Evolutionary conservation across 768 basidiomycete species (phyloP).

Genomic region (Lactifluus subvellereus): DNA sequence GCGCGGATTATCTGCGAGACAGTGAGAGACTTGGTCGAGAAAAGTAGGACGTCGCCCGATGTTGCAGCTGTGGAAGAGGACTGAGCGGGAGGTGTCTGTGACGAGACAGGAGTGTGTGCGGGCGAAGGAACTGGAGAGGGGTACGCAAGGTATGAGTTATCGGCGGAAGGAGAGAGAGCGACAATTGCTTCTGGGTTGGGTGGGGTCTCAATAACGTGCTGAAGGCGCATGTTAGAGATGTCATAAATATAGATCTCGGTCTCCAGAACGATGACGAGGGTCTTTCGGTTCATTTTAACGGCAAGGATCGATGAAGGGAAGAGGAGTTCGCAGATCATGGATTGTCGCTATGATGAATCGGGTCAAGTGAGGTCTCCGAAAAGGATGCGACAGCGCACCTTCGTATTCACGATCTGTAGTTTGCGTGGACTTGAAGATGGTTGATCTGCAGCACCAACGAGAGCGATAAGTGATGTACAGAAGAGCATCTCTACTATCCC

Average conservation of each 20-base stretch:
- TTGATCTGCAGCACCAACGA: conserved; percentile 94
- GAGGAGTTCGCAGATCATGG: conserved; percentile 96
- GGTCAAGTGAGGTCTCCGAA: background rate
- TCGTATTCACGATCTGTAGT: conserved; percentile 97
- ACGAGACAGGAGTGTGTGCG: conserved; percentile 40
- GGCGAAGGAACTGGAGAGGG: conserved; percentile 91
- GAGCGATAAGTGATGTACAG: conserved; percentile 94
- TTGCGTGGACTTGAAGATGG: conserved; percentile 87
- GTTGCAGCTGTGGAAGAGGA: conserved; percentile 33
- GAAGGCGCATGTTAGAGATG: conserved; percentile 94
- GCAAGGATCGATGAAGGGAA: conserved; percentile 95
- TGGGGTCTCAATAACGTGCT: conserved; percentile 96
- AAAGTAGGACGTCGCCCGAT: conserved; percentile 87
- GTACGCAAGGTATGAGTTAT: conserved; percentile 92
- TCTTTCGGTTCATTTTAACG: conserved; percentile 97
- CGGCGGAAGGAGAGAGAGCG: conserved; percentile 89
- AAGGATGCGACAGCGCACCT: conserved; percentile 48
- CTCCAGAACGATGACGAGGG: conserved; percentile 92
- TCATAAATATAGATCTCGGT: conserved; percentile 99
- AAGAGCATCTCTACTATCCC: conserved; percentile 99
- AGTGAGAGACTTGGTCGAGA: conserved; percentile 86
- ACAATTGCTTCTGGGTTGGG: conserved; percentile 95
- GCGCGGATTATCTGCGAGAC: conserved; percentile 96
- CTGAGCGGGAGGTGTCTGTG: conserved; percentile 37
- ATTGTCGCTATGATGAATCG: conserved; percentile 52